phyloP scores from a whole-genome alignment of 495 filamentous ascomycete genomes.

The Tuber indicum region DNA sequence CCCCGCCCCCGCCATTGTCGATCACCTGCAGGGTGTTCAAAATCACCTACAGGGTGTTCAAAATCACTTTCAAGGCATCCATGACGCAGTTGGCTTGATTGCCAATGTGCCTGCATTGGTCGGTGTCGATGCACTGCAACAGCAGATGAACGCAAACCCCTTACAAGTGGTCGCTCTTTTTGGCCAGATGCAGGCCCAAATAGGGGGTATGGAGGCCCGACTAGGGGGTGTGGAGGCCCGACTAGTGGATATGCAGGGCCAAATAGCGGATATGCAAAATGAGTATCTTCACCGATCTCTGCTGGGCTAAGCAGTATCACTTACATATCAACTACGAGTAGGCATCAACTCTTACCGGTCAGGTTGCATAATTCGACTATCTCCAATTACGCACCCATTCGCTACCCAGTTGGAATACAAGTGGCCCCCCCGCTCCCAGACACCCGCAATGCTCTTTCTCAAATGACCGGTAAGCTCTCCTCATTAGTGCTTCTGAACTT shows the following conservation, averaged over 20 bases:
- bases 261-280: neutral
- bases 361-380: constrained; percentile 11
- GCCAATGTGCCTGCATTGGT: constrained; percentile 12
- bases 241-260: too few species aligned
- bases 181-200: neutral
- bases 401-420: constrained; percentile 14
- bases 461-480: constrained; percentile 6
- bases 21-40: neutral
- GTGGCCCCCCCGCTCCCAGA: constrained; percentile 3
- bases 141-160: constrained; percentile 4
- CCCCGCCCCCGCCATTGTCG: constrained; percentile 5
- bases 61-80: neutral
- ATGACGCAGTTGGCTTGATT: constrained; percentile 14
- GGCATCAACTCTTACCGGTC: constrained; percentile 19
- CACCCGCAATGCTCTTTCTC: neutral
- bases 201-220: too few species aligned
- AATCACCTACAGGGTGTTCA: too few species aligned
- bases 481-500: neutral
- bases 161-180: constrained; percentile 7
- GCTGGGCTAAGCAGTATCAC: neutral
- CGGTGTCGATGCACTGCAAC: neutral
- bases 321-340: constrained; percentile 4
- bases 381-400: constrained; percentile 11
- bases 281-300: constrained; percentile 3
- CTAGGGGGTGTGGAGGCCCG: too few species aligned